Evolutionary conservation across 2,329 filamentous ascomycete genomes (phyloP).

Genomic region (Macrophomina pseudophaseolina): DNA sequence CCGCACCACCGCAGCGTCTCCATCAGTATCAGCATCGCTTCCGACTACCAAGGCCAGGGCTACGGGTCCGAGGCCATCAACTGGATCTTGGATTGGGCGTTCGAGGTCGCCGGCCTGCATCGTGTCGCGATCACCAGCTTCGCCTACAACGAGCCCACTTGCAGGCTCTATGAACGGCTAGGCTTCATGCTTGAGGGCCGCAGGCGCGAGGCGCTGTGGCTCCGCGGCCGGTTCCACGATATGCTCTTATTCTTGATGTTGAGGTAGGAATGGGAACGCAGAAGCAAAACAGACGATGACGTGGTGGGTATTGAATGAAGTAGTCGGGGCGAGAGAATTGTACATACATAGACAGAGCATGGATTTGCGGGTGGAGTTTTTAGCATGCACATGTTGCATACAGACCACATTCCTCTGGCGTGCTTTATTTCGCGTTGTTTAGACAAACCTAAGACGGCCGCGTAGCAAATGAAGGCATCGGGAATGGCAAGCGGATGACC

Average conservation of each 20-base stretch:
- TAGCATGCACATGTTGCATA: too few relatives aligned
- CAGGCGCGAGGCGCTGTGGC: constrained; percentile 49
- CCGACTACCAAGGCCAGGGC: constrained; percentile 45
- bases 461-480: background rate
- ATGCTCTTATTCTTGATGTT: constrained; percentile 1
- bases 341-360: too few relatives aligned
- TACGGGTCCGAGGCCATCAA: constrained; percentile 56
- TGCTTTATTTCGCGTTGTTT: too few relatives aligned
- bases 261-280: constrained; percentile 8
- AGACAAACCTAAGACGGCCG: too few relatives aligned
- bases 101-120: constrained; percentile 52
- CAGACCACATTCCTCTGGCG: too few relatives aligned
- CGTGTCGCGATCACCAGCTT: constrained; percentile 49
- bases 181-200: constrained; percentile 54
- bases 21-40: constrained; percentile 47
- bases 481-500: too few relatives aligned
- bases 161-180: constrained; percentile 51
- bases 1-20: constrained; percentile 51
- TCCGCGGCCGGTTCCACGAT: constrained; percentile 46
- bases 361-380: too few relatives aligned
- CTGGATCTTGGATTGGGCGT: constrained; percentile 56
- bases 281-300: background rate
- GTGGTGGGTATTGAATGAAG: too few relatives aligned
- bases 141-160: constrained; percentile 51
- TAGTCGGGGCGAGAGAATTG: too few relatives aligned